Evolutionary conservation across 352 stramenopile species (phyloP).

Genomic region (Phytopythium montanum): DNA sequence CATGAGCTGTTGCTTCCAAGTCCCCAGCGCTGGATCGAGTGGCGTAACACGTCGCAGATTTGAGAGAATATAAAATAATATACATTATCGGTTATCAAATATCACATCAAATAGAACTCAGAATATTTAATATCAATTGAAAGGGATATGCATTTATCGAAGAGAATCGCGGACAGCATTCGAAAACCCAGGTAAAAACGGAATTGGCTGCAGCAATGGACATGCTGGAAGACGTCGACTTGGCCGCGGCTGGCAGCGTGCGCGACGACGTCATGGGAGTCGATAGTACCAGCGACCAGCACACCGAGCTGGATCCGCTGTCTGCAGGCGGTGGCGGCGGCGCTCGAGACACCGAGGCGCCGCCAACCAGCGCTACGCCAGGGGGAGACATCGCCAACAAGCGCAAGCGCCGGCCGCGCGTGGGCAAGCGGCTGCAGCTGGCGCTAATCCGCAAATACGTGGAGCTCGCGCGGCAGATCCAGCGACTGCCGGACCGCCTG

Average conservation of each 20-base stretch:
- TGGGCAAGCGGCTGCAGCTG: conserved; percentile 60
- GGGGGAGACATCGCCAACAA: not conserved
- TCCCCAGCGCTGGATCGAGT: too few relatives aligned
- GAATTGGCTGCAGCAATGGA: not conserved
- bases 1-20: too few relatives aligned
- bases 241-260: not conserved
- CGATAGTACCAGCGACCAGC: not conserved
- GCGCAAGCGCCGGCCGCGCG: conserved; percentile 28
- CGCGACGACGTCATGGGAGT: not conserved
- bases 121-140: too few relatives aligned
- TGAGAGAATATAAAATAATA: too few relatives aligned
- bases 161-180: too few relatives aligned
- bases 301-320: not conserved
- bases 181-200: too few relatives aligned
- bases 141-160: too few relatives aligned
- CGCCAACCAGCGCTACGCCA: not conserved
- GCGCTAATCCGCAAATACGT: conserved; percentile 60
- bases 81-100: too few relatives aligned
- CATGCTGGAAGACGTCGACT: conserved; percentile 3
- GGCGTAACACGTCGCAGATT: too few relatives aligned
- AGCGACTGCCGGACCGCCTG: conserved; percentile 34
- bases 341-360: not conserved
- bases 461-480: conserved; percentile 45
- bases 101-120: too few relatives aligned
- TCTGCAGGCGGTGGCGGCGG: not conserved